phyloP scores from a whole-genome alignment of 345 rosid species.

The Eucalyptus camaldulensis region DNA sequence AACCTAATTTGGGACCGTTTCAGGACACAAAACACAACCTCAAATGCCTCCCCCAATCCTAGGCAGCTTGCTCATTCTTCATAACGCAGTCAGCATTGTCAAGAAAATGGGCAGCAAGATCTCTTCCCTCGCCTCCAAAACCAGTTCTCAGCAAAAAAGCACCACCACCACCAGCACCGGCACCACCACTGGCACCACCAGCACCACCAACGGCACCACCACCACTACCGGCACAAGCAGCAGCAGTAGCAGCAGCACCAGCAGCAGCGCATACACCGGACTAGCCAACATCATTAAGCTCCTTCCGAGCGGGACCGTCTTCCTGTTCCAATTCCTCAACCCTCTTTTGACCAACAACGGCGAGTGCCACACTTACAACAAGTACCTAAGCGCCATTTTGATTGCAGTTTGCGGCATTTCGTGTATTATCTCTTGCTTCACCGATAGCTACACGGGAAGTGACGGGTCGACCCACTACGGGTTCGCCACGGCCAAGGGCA shows the following conservation, averaged over 20 bases:
- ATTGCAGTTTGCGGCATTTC: constrained; percentile 52
- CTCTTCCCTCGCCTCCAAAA: background rate
- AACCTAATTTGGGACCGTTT: background rate
- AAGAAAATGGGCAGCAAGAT: background rate
- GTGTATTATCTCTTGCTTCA: constrained; percentile 52
- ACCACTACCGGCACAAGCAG: background rate
- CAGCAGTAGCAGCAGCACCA: background rate
- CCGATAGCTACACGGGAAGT: constrained; percentile 51
- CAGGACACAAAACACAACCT: background rate
- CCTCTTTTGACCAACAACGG: constrained; percentile 73
- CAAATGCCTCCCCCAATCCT: background rate
- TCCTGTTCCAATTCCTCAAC: constrained; percentile 63
- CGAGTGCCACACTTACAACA: constrained; percentile 34
- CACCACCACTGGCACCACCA: background rate
- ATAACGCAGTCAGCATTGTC: background rate
- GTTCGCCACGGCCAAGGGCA: constrained; percentile 38
- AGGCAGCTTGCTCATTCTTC: background rate
- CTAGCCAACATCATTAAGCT: constrained; percentile 61
- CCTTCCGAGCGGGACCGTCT: constrained; percentile 83
- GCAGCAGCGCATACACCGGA: constrained; percentile 32
- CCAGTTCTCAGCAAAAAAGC: background rate
- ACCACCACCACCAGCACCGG: background rate
- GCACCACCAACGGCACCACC: background rate
- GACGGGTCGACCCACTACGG: constrained; percentile 48
- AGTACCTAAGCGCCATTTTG: constrained; percentile 37